Evolutionary conservation across 495 filamentous ascomycete species (phyloP).

Genomic region (Bathelium albidoporum): DNA sequence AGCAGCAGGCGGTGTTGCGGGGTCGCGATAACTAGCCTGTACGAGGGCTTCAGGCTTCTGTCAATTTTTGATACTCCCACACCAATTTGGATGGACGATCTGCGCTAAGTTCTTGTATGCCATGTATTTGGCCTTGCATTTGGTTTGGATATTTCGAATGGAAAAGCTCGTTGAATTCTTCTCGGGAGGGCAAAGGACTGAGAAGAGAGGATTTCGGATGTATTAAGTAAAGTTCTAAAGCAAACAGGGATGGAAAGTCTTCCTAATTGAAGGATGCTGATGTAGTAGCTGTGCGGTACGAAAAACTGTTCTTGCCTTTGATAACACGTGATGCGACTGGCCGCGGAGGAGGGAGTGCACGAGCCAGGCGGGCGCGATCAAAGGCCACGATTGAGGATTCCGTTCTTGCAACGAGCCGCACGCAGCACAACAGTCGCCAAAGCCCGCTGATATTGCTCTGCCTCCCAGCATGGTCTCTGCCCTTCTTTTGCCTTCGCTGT

Average conservation of each 20-base stretch:
- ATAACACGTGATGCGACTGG: not conserved
- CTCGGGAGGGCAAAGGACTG: not conserved
- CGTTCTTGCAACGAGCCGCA: not conserved
- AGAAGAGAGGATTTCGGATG: not conserved
- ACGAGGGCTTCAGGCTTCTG: not conserved
- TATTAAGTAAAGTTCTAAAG: not conserved
- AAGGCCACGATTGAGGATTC: conserved; percentile 2
- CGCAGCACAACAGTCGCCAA: not conserved
- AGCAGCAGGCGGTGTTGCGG: not conserved
- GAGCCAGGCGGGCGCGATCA: not conserved
- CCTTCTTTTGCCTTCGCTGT: not conserved
- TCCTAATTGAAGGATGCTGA: too few species aligned
- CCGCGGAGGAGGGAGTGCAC: not conserved
- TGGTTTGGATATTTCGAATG: not conserved
- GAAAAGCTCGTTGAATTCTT: not conserved
- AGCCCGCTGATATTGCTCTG: not conserved
- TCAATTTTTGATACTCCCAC: not conserved
- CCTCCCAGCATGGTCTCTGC: not conserved
- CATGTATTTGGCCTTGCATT: not conserved
- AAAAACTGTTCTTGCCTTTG: not conserved
- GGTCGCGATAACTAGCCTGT: not conserved
- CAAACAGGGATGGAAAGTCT: not conserved
- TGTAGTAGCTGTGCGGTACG: too few species aligned
- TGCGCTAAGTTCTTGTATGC: not conserved
- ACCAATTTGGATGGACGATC: not conserved